Conservation (phyloP, 768 basidiomycete genomes). For the Gloeophyllum trabeum region DNA sequence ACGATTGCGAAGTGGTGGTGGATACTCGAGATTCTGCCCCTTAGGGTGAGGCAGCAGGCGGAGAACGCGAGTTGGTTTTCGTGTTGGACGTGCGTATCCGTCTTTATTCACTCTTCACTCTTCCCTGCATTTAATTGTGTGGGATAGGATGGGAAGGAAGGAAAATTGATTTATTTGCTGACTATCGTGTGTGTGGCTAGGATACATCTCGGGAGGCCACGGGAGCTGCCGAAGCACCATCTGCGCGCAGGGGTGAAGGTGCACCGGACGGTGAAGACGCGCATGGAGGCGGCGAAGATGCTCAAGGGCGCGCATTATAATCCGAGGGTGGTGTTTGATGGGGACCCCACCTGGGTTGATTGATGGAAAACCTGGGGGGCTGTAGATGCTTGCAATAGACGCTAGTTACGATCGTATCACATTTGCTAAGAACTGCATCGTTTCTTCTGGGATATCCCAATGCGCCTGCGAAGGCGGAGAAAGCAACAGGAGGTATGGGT, state of each 20-base stretch:
- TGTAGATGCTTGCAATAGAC: too few relatives aligned
- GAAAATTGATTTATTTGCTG: too few relatives aligned
- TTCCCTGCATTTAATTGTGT: too few relatives aligned
- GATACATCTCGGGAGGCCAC: not conserved
- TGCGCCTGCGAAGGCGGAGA: too few relatives aligned
- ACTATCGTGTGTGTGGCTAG: too few relatives aligned
- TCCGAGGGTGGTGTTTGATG: too few relatives aligned
- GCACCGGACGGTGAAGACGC: conserved; percentile 7
- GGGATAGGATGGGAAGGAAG: too few relatives aligned
- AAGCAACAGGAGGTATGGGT: not conserved
- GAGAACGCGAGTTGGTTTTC: not conserved
- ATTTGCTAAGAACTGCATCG: not conserved
- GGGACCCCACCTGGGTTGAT: too few relatives aligned
- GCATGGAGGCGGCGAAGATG: conserved; percentile 4
- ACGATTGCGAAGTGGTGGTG: conserved; percentile 9
- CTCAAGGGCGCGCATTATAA: too few relatives aligned
- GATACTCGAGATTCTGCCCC: conserved; percentile 11
- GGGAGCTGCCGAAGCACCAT: not conserved
- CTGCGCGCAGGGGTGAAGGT: conserved; percentile 4
- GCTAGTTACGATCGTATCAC: not conserved
- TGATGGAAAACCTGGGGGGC: too few relatives aligned
- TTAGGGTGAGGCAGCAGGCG: not conserved
- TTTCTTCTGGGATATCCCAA: not conserved
- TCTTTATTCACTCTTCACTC: too few relatives aligned
- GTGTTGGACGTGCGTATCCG: too few relatives aligned